A percentile compares a stretch with the other conserved stretches of the same genome.
Conservation (phyloP, 2,329 filamentous ascomycete genomes). For the Beauveria asiatica region DNA sequence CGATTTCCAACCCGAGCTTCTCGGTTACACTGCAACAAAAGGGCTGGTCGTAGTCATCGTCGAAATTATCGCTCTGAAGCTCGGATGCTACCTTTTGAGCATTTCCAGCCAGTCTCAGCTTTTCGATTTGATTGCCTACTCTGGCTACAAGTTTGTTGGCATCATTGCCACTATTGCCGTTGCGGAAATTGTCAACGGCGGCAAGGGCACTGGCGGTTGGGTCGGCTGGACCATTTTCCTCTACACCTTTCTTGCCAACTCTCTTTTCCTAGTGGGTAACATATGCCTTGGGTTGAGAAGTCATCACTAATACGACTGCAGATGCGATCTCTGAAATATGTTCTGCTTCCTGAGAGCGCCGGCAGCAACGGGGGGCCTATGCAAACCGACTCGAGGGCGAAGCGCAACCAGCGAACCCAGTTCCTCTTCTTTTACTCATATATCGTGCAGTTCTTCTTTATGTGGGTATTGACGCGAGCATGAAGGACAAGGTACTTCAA, state of each 20-base stretch:
- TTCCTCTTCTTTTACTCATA: constrained; percentile 94
- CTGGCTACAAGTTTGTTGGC: constrained; percentile 96
- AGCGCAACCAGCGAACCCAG: constrained; percentile 80
- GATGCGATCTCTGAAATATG: constrained; percentile 93
- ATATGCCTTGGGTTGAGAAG: background rate
- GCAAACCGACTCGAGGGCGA: constrained; percentile 68
- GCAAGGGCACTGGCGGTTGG: constrained; percentile 79
- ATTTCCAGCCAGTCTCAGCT: constrained; percentile 93
- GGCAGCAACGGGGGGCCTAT: constrained; percentile 56
- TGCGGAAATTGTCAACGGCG: constrained; percentile 67
- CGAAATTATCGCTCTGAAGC: constrained; percentile 83
- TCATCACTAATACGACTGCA: constrained; percentile 26
- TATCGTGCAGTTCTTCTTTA: constrained; percentile 85
- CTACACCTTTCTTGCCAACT: constrained; percentile 90
- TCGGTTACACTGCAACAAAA: constrained; percentile 80
- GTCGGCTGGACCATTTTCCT: constrained; percentile 80
- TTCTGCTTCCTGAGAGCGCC: constrained; percentile 77
- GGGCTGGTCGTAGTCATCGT: constrained; percentile 75
- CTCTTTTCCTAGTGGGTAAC: constrained; percentile 75
- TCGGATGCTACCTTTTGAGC: constrained; percentile 86
- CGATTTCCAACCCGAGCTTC: constrained; percentile 85
- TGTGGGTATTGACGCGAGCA: constrained; percentile 61
- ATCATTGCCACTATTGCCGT: constrained; percentile 83
- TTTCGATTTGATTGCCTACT: constrained; percentile 89
- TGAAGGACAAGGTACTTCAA: constrained; percentile 17